phyloP scores from a whole-genome alignment of 2,329 filamentous ascomycete species.

The Diaporthe caulivora region DNA sequence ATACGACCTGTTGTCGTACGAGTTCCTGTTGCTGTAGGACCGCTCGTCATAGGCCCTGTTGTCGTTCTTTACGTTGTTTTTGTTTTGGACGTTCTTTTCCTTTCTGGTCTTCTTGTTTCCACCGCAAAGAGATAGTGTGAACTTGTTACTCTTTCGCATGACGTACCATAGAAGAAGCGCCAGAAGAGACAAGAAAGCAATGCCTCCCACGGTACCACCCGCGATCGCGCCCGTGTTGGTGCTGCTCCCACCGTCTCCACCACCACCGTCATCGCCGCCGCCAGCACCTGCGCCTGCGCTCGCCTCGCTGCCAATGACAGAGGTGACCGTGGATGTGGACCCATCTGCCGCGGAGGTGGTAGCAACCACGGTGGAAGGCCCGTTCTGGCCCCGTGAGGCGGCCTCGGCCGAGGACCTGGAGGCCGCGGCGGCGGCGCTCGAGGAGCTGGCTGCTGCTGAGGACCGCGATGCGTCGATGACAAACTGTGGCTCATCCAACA shows the following conservation, averaged over 20 bases:
- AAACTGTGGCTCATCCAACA: conserved; percentile 52
- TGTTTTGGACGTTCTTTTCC: conserved; percentile 33
- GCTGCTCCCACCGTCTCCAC: conserved; percentile 14
- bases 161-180: conserved; percentile 43
- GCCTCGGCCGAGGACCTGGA: conserved; percentile 29
- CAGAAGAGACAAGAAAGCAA: conserved; percentile 44
- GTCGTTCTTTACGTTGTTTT: conserved; percentile 35
- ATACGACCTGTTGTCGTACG: conserved; percentile 36
- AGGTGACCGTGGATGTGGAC: conserved; percentile 36
- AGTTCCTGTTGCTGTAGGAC: conserved; percentile 34
- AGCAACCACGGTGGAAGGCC: conserved; percentile 37
- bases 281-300: conserved; percentile 17
- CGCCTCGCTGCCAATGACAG: conserved; percentile 31
- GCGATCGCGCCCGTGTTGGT: conserved; percentile 47
- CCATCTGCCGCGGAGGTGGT: conserved; percentile 38
- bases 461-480: conserved; percentile 48
- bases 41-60: conserved; percentile 34
- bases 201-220: conserved; percentile 48
- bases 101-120: conserved; percentile 40
- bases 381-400: conserved; percentile 26
- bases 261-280: neutral
- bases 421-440: conserved; percentile 18
- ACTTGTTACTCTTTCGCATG: conserved; percentile 43
- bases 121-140: conserved; percentile 35
- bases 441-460: conserved; percentile 34